phyloP scores from a whole-genome alignment of 2,329 filamentous ascomycete genomes.

The Trichoderma arundinaceum region DNA sequence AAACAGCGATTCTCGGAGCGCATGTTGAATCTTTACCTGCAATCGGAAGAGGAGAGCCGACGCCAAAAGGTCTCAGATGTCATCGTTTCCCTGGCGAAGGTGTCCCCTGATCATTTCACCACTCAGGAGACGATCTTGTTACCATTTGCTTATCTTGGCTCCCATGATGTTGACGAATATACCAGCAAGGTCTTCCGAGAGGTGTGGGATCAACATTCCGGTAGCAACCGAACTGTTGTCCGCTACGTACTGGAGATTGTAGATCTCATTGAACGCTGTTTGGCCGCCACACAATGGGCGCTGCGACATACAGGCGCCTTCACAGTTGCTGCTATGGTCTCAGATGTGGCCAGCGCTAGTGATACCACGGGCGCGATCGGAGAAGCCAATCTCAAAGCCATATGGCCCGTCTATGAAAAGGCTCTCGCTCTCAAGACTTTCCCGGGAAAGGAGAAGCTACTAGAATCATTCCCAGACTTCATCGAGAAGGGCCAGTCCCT shows the following conservation, averaged over 20 bases:
- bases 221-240: constrained; percentile 78
- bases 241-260: constrained; percentile 87
- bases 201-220: constrained; percentile 90
- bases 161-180: constrained; percentile 82
- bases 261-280: constrained; percentile 66
- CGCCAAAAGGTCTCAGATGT: constrained; percentile 82
- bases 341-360: constrained; percentile 66
- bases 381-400: constrained; percentile 60
- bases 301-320: constrained; percentile 88
- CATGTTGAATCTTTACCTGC: constrained; percentile 76
- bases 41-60: constrained; percentile 75
- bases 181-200: constrained; percentile 80
- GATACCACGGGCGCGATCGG: constrained; percentile 64
- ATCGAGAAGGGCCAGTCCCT: constrained; percentile 66
- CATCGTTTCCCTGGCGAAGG: constrained; percentile 80
- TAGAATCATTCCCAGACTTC: constrained; percentile 80
- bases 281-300: constrained; percentile 85
- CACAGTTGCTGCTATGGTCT: constrained; percentile 74
- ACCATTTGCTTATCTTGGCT: constrained; percentile 86
- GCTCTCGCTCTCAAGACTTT: constrained; percentile 89
- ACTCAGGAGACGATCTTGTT: constrained; percentile 75
- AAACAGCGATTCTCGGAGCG: constrained; percentile 58
- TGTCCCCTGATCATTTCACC: constrained; percentile 87
- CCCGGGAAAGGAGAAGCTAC: constrained; percentile 84
- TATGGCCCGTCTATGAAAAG: constrained; percentile 87